Conservation (phyloP, 2,329 filamentous ascomycete genomes). For the Biscogniauxia sp. region DNA sequence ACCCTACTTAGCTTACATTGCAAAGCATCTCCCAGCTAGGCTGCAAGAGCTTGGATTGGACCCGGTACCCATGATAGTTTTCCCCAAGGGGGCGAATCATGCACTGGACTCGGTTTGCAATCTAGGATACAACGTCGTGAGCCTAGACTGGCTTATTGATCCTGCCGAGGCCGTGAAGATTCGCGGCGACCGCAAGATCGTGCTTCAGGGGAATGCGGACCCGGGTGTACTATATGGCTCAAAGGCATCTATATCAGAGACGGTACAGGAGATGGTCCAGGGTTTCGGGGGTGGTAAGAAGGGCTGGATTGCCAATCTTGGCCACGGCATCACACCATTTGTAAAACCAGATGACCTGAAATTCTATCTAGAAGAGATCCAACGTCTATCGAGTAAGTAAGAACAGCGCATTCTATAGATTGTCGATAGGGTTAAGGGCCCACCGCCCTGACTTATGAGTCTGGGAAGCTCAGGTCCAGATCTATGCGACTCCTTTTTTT, state of each 20-base stretch:
- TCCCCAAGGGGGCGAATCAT: slow-evolving; percentile 97
- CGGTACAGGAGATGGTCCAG: slow-evolving; percentile 80
- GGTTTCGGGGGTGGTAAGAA: slow-evolving; percentile 77
- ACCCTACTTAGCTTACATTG: slow-evolving; percentile 83
- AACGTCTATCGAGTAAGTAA: slow-evolving; percentile 58
- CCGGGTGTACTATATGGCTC: slow-evolving; percentile 90
- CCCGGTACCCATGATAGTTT: slow-evolving; percentile 92
- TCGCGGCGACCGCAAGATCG: slow-evolving; percentile 70
- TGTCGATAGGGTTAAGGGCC: background rate
- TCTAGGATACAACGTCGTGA: slow-evolving; percentile 89
- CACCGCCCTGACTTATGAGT: slow-evolving; percentile 6
- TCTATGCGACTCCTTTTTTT: slow-evolving; percentile 26
- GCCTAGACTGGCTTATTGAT: slow-evolving; percentile 92
- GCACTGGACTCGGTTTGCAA: slow-evolving; percentile 84
- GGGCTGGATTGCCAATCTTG: slow-evolving; percentile 96
- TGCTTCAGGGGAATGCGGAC: slow-evolving; percentile 93
- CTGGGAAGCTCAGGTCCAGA: slow-evolving; percentile 26
- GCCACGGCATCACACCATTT: slow-evolving; percentile 93
- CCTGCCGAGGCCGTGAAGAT: slow-evolving; percentile 79
- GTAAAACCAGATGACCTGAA: slow-evolving; percentile 91
- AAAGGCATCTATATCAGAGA: slow-evolving; percentile 73
- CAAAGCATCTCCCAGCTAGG: slow-evolving; percentile 71
- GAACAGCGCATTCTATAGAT: background rate
- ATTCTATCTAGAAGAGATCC: slow-evolving; percentile 92
- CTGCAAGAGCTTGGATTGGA: slow-evolving; percentile 73